A percentile compares a stretch with the other conserved stretches of the same genome.
Evolutionary conservation across 1,139 yeast genomes (phyloP).

Genomic region (Nakaseomyces sp.): DNA sequence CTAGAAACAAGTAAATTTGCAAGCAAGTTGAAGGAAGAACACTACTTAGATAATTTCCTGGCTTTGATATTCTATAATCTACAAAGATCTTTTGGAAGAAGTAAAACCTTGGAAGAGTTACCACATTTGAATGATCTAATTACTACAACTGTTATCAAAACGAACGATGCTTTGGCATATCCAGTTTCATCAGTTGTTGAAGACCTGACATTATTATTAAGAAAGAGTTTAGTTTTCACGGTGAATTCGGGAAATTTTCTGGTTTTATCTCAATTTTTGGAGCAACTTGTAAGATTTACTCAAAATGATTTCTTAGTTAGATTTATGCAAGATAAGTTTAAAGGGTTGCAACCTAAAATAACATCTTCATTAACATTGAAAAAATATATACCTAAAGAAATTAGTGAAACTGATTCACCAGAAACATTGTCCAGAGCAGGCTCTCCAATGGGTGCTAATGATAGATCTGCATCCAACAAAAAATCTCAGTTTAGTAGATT

Average conservation of each 20-base stretch:
- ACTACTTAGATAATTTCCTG: slow-evolving; percentile 55
- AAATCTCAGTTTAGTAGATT: slow-evolving; percentile 24
- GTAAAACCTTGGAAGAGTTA: slow-evolving; percentile 68
- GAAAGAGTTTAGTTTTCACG: slow-evolving; percentile 31
- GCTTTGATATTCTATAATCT: slow-evolving; percentile 56
- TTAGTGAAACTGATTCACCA: slow-evolving; percentile 6
- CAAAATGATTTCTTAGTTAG: slow-evolving; percentile 28
- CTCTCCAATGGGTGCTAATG: slow-evolving; percentile 7
- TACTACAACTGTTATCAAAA: slow-evolving; percentile 31
- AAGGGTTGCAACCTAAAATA: slow-evolving; percentile 22
- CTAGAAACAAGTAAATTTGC: slow-evolving; percentile 54
- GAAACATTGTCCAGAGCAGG: not conserved
- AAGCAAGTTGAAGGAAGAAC: slow-evolving; percentile 44
- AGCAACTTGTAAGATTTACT: slow-evolving; percentile 22
- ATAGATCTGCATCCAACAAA: slow-evolving; percentile 9
- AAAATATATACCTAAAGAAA: slow-evolving; percentile 16
- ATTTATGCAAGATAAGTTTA: slow-evolving; percentile 25
- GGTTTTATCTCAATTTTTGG: slow-evolving; percentile 22
- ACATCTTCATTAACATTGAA: slow-evolving; percentile 16
- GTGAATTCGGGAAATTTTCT: slow-evolving; percentile 28
- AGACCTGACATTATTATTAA: slow-evolving; percentile 67
- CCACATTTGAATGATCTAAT: slow-evolving; percentile 39
- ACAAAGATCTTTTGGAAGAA: slow-evolving; percentile 72
- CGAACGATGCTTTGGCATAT: slow-evolving; percentile 35
- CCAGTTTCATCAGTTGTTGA: slow-evolving; percentile 82